Evolutionary conservation across 1,284 basidiomycete genomes (phyloP), one percentile per base, ranked within the genome.

Genomic region (Ustilago hordei): DNA sequence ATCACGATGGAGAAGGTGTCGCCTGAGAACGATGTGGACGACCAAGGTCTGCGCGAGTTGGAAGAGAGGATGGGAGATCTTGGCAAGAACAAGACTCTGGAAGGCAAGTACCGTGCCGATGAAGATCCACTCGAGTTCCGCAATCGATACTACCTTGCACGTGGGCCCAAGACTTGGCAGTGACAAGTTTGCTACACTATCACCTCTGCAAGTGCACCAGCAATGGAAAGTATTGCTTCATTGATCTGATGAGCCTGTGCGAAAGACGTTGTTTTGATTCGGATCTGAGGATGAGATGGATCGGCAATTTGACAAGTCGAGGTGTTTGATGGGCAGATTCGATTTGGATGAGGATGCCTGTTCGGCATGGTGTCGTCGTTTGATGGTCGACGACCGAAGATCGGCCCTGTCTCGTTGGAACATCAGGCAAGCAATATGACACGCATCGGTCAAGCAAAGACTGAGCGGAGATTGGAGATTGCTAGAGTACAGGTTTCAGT

Each of bases 1-100:
- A 84, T 83, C 54, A 84, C 81, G 6, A 64, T 84, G 62, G 76
- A 83, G 61, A 83, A 82, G 71, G 58, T 78, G 2, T 63, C 69
- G 32, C 64, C 69, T 7, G 73, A 73, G 53, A 64, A 70, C 56
- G 68, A 71, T 28, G 75, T 73, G 12, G 74, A 62, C 36, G 64
- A 72, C n/a, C 55, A 69, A 28, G 60, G 60, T 6, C 43, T 69
- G 57, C 65, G 64, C 23, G 77, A 70, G 56, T 50, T 69, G 6
- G 65, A 79, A 35, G 36, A 64, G 62, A 55, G 70, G 55, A 60
- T 69, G 75, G 60, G 54, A 39, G 64, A 77, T 50, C 31, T 70
- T 28, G 77, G 68, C 35, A 71, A 71, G 72, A 71, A 71, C 60
- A 71, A 71, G 53, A 69, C 75, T 47, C 69, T 69, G n/a, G 50